Conservation (phyloP, 208 protist species). For the Crithidia bombi region DNA sequence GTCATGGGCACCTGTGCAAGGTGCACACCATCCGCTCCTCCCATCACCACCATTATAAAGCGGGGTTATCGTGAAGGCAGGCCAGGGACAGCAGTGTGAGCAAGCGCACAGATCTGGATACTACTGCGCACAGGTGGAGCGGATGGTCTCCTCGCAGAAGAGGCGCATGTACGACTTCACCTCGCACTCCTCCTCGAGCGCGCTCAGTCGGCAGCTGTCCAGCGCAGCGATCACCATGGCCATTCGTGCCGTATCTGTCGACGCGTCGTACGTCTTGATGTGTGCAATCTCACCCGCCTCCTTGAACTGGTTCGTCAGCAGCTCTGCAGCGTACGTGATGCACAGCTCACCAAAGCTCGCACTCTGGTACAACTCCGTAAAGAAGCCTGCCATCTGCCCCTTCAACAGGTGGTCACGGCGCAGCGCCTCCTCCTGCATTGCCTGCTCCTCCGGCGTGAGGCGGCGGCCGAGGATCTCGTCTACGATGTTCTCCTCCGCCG, state of each 20-base stretch:
- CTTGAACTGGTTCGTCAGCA: slow-evolving; percentile 35
- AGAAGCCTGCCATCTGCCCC: slow-evolving; percentile 61
- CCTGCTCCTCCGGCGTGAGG: slow-evolving; percentile 28
- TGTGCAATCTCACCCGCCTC: slow-evolving; percentile 41
- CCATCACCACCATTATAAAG: too few relatives aligned
- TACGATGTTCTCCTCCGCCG: neutral
- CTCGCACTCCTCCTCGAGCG: slow-evolving; percentile 68
- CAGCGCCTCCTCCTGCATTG: slow-evolving; percentile 42
- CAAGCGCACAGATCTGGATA: neutral
- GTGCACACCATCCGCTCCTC: too few relatives aligned
- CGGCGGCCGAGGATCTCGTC: slow-evolving; percentile 24
- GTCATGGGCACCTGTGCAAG: too few relatives aligned
- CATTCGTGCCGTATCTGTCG: slow-evolving; percentile 59
- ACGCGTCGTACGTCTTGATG: slow-evolving; percentile 59
- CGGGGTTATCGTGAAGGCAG: neutral
- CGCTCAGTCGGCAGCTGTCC: slow-evolving; percentile 54
- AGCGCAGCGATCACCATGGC: slow-evolving; percentile 60
- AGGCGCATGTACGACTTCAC: slow-evolving; percentile 67
- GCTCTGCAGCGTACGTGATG: slow-evolving; percentile 53
- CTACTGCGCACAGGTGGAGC: slow-evolving; percentile 57
- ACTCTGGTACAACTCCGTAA: slow-evolving; percentile 65
- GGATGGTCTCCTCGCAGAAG: slow-evolving; percentile 77
- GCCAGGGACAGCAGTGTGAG: neutral
- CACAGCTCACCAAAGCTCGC: slow-evolving; percentile 71
- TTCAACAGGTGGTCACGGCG: slow-evolving; percentile 47